Evolutionary conservation across 768 basidiomycete genomes (phyloP), one percentile per base, ranked within the genome.

Genomic region (Daedaleopsis nitida): DNA sequence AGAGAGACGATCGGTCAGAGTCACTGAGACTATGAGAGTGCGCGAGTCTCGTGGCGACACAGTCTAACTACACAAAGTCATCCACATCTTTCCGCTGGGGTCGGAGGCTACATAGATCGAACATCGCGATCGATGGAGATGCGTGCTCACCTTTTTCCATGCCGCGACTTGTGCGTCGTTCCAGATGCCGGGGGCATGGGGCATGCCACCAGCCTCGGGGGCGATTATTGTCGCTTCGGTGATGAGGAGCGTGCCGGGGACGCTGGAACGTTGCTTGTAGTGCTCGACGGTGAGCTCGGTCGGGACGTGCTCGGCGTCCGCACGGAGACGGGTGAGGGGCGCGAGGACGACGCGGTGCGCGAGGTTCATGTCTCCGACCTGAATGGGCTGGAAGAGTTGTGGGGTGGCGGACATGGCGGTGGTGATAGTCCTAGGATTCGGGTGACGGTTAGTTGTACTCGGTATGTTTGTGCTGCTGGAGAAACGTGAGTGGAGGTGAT

Each of bases 111-210:
- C 27, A 32, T 32, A 32, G 27, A 32, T 32, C 27, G 27, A 32
- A n/a, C 7, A 32, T 32, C n/a, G n/a, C n/a, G n/a, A 32, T 32
- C 38, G 27, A 32, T 32, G 27, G 27, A 32, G 27, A 32, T 32
- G 27, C 27, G 13, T n/a, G 37, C 52, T 38, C 37, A 81, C 81
- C 65, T 70, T 65, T 64, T 81, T 83, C 86, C 85, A 86, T 0
- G 64, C 78, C 10, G 66, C 59, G 27, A 80, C 79, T 63, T 93
- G 90, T n/a, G 80, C 83, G 2, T 80, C 69, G 19, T 69, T 83
- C 78, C 82, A 90, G 56, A 90, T 83, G 0, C 89, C 89, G 1
- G 89, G 89, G 0, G 81, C 78, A 57, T 83, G 72, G 1, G 59
- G 55, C 44, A 72, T 76, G 1, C 85, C 86, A 4, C 81, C 83